Evolutionary conservation across 2,329 filamentous ascomycete species (phyloP).

Genomic region (Sarocladium kiliense): DNA sequence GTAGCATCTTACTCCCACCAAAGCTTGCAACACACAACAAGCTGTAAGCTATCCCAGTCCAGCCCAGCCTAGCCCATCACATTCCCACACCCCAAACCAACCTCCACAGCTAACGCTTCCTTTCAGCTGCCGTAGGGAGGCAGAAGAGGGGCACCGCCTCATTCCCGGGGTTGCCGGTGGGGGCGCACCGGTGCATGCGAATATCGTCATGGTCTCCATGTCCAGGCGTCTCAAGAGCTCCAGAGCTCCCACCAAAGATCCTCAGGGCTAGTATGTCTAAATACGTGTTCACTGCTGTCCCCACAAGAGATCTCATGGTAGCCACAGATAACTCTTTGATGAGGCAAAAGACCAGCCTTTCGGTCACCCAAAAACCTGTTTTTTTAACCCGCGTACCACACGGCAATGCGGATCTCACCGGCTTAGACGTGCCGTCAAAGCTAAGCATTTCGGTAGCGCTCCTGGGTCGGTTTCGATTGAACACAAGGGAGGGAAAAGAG

Average conservation of each 20-base stretch:
- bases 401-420: background rate
- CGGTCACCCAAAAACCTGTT: slow-evolving; percentile 5
- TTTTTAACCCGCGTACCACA: background rate
- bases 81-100: background rate
- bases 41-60: no score
- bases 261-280: no score
- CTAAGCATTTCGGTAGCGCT: background rate
- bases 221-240: background rate
- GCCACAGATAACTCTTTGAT: no score
- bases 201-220: background rate
- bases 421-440: slow-evolving; percentile 2
- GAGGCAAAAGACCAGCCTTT: no score
- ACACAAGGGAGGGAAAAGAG: background rate
- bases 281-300: no score
- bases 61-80: background rate
- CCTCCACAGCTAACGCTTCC: background rate
- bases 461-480: background rate
- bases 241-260: no score
- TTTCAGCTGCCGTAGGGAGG: background rate
- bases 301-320: no score
- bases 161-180: slow-evolving; percentile 5
- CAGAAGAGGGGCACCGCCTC: background rate
- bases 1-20: no score
- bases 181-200: background rate
- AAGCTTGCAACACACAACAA: background rate